Evolutionary conservation across 2,329 filamentous ascomycete genomes (phyloP).

Genomic region (Diaporthe humulicola): DNA sequence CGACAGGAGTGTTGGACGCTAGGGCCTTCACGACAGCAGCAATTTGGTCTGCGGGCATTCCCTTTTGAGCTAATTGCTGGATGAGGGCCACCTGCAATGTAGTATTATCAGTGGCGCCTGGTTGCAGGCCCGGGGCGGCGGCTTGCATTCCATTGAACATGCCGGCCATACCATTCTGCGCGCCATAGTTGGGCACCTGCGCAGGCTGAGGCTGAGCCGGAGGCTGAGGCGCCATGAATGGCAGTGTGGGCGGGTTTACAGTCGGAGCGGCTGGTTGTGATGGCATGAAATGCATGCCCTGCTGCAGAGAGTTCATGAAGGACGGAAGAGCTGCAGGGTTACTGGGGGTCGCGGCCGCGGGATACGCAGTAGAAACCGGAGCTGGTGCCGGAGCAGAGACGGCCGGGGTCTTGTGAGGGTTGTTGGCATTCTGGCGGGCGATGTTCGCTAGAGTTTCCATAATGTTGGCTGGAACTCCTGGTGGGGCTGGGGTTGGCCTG

Average conservation of each 20-base stretch:
- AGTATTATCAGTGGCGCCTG: slow-evolving; percentile 59
- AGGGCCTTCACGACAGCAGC: slow-evolving; percentile 69
- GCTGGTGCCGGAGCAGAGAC: slow-evolving; percentile 49
- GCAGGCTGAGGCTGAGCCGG: slow-evolving; percentile 47
- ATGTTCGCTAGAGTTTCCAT: slow-evolving; percentile 85
- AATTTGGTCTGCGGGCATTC: slow-evolving; percentile 83
- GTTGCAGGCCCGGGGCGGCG: slow-evolving; percentile 51
- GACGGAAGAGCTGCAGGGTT: slow-evolving; percentile 45
- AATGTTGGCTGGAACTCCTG: slow-evolving; percentile 68
- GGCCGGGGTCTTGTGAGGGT: slow-evolving; percentile 55
- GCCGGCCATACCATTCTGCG: slow-evolving; percentile 50
- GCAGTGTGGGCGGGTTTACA: slow-evolving; percentile 67
- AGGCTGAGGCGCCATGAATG: slow-evolving; percentile 50
- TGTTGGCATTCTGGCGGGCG: slow-evolving; percentile 77
- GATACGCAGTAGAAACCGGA: slow-evolving; percentile 47
- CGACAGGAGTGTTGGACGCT: slow-evolving; percentile 50
- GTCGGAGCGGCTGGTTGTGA: slow-evolving; percentile 65
- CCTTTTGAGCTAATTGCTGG: slow-evolving; percentile 81
- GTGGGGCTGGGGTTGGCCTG: slow-evolving; percentile 53
- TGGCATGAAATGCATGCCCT: slow-evolving; percentile 46
- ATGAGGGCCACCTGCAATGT: slow-evolving; percentile 81
- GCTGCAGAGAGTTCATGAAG: slow-evolving; percentile 42
- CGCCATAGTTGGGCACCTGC: slow-evolving; percentile 46
- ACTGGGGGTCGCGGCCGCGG: slow-evolving; percentile 44
- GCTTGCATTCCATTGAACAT: slow-evolving; percentile 52